These are phyloP conservation scores for Xylaria acuta DNA, from an alignment of 495 filamentous ascomycete species.

Conservation along the genomic window DNA sequence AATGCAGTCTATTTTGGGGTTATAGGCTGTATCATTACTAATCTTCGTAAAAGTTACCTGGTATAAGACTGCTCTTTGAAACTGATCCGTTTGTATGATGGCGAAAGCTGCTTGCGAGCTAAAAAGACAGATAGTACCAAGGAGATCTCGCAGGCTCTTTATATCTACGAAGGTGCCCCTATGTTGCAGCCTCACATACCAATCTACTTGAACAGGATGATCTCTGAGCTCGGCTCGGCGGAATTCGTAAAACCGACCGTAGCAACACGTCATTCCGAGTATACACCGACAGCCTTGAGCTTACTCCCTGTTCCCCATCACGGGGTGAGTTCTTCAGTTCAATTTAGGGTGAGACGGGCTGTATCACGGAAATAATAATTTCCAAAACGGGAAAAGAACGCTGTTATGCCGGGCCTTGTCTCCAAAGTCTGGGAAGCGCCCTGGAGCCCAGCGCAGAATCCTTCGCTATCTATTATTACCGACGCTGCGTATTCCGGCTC, in stretches of 20 bases:
- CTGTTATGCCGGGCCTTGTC: background rate
- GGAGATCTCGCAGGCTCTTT: background rate
- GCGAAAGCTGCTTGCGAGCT: background rate
- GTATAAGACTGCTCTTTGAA: background rate
- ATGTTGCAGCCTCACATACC: background rate
- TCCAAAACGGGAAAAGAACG: background rate
- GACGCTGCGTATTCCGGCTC: background rate
- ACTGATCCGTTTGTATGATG: background rate
- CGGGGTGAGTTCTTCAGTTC: background rate
- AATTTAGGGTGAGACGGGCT: background rate
- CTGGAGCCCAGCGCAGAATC: background rate
- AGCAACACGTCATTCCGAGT: background rate
- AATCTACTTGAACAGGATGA: background rate
- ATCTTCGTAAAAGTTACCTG: background rate
- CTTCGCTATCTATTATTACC: background rate
- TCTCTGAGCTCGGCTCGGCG: background rate
- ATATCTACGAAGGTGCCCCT: background rate
- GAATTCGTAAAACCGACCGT: background rate
- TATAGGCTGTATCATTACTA: background rate
- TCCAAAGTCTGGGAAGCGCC: background rate
- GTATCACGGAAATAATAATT: constrained; percentile 11
- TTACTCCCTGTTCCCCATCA: background rate
- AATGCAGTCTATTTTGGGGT: background rate
- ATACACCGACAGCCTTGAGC: background rate
- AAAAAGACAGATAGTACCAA: background rate